Evolutionary conservation across 2,329 filamentous ascomycete genomes (phyloP).

Genomic region (Elsinoe ampelina): DNA sequence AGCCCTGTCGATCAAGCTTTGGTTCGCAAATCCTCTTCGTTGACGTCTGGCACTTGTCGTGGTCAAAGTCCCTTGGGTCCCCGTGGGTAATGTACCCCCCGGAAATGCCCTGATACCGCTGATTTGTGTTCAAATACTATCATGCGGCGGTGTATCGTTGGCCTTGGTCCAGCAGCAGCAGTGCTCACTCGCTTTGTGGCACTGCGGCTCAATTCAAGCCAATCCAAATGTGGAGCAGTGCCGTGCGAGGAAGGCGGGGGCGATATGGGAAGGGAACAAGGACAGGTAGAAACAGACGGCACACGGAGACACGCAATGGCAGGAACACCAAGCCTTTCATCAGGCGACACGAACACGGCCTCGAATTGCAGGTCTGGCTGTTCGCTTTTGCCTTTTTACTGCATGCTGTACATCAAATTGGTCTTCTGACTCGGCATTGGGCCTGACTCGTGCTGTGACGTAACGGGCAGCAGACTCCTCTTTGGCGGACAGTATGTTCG

Average conservation of each 20-base stretch:
- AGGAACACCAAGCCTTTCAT: neutral
- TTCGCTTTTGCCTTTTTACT: too few species aligned
- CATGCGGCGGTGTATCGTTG: neutral
- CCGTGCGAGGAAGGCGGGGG: constrained; percentile 2
- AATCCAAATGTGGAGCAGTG: neutral
- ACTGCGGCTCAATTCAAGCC: neutral
- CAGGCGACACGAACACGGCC: neutral
- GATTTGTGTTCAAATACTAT: too few species aligned
- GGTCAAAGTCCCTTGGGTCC: neutral
- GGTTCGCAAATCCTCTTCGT: constrained; percentile 6
- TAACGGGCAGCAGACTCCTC: too few species aligned
- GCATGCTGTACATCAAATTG: too few species aligned
- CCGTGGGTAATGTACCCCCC: too few species aligned
- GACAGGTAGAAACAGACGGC: constrained; percentile 1
- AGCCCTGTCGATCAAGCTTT: constrained; percentile 7
- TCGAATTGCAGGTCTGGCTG: too few species aligned
- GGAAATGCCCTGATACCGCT: too few species aligned
- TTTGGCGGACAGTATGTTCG: too few species aligned
- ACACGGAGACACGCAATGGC: neutral
- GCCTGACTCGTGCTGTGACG: too few species aligned
- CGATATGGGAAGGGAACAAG: neutral
- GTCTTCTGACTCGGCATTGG: too few species aligned
- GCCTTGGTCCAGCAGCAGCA: neutral
- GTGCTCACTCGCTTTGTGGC: neutral
- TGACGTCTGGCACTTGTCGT: neutral